Evolutionary conservation across 306 rosid genomes (phyloP).

Genomic region (Cicer yamashitae): DNA sequence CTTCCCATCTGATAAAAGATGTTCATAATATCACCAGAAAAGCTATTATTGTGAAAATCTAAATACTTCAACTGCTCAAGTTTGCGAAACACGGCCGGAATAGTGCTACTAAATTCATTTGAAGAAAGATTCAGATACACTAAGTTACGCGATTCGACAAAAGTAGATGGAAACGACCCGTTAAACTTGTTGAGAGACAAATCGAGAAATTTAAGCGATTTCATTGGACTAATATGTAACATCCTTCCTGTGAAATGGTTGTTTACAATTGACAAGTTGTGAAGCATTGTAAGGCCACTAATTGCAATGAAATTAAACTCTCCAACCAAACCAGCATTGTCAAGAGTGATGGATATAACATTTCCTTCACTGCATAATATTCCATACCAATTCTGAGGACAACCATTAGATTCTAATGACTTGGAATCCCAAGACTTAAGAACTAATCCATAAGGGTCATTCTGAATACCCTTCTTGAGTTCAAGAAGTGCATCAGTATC

Average conservation of each 20-base stretch:
- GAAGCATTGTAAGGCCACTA: constrained; percentile 63
- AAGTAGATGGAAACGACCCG: constrained; percentile 54
- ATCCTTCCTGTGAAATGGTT: constrained; percentile 69
- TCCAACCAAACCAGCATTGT: constrained; percentile 70
- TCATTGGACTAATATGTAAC: constrained; percentile 48
- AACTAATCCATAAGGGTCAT: constrained; percentile 64
- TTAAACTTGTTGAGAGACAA: constrained; percentile 67
- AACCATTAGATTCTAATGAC: constrained; percentile 71
- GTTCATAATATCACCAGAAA: constrained; percentile 69
- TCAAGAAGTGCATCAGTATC: constrained; percentile 72
- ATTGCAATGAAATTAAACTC: constrained; percentile 65
- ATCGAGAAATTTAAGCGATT: constrained; percentile 64
- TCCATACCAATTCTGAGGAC: constrained; percentile 79
- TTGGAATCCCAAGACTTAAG: constrained; percentile 72
- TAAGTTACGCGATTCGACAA: constrained; percentile 49
- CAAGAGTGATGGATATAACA: constrained; percentile 61
- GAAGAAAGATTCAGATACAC: constrained; percentile 70
- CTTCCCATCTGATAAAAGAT: constrained; percentile 64
- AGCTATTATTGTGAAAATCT: constrained; percentile 60
- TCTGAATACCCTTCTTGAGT: constrained; percentile 65
- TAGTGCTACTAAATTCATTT: constrained; percentile 64
- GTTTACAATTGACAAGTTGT: constrained; percentile 66
- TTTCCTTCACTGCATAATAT: constrained; percentile 60
- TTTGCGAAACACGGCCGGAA: constrained; percentile 60
- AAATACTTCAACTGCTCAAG: constrained; percentile 60